A percentile compares a stretch with the other conserved stretches of the same genome.
phyloP scores from a whole-genome alignment of 768 basidiomycete genomes.

The Hypholoma sublateritium region DNA sequence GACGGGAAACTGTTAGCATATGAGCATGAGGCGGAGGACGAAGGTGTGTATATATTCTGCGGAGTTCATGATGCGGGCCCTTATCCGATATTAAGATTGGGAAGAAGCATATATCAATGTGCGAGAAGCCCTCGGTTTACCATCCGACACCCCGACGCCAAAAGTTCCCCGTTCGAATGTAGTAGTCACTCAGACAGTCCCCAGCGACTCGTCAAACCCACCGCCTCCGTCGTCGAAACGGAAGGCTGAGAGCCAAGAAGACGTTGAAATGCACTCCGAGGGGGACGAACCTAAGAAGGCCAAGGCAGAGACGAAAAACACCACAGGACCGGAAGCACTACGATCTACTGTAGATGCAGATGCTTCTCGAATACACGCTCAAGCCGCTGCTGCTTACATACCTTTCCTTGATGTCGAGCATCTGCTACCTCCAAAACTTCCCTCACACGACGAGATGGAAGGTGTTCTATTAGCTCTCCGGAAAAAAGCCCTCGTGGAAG shows the following conservation, averaged over 20 bases:
- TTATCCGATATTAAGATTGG: constrained; percentile 50
- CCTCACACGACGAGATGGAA: constrained; percentile 79
- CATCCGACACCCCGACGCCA: constrained; percentile 51
- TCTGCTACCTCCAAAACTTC: constrained; percentile 74
- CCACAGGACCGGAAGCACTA: constrained; percentile 21
- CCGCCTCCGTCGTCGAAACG: constrained; percentile 44
- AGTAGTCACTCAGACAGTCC: constrained; percentile 13
- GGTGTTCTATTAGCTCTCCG: constrained; percentile 67
- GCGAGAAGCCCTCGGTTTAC: constrained; percentile 51
- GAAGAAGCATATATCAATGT: constrained; percentile 58
- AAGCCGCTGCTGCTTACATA: constrained; percentile 67
- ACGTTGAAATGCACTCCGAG: constrained; percentile 34
- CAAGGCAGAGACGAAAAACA: constrained; percentile 21
- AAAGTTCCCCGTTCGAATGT: constrained; percentile 43
- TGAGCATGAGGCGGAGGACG: constrained; percentile 71
- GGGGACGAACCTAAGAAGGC: constrained; percentile 36
- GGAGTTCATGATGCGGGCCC: background rate
- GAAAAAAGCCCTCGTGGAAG: constrained; percentile 81
- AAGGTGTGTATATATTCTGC: constrained; percentile 46
- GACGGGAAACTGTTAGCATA: constrained; percentile 66
- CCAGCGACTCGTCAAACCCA: constrained; percentile 17
- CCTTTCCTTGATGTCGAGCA: constrained; percentile 74
- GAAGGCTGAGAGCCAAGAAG: constrained; percentile 49
- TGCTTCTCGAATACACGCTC: constrained; percentile 40
- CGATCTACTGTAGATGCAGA: constrained; percentile 26